Percentiles rank a stretch among this genome's conserved stretches.
Evolutionary conservation across 2,329 filamentous ascomycete genomes (phyloP).

Genomic region (Scedosporium aurantiacum): DNA sequence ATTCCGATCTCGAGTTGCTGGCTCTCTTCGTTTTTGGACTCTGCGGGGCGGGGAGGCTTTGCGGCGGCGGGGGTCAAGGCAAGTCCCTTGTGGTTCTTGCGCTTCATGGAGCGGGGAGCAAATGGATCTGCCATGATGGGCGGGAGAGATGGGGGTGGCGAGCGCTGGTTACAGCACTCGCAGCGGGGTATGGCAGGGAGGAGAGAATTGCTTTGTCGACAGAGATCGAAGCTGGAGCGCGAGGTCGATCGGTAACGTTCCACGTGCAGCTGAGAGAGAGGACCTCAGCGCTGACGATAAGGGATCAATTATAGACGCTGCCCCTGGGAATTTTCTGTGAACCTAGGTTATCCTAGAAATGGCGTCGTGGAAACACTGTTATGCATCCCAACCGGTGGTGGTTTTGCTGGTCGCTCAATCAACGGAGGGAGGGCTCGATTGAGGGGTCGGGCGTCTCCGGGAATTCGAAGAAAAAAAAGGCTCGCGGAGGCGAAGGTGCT

Average conservation of each 20-base stretch:
- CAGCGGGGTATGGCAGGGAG: too few relatives aligned
- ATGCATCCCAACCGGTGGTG: not conserved
- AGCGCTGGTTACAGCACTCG: not conserved
- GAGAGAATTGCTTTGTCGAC: too few relatives aligned
- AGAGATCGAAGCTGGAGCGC: too few relatives aligned
- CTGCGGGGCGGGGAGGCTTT: constrained; percentile 60
- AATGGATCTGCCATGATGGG: constrained; percentile 50
- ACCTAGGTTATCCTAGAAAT: not conserved
- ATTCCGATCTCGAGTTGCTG: constrained; percentile 84
- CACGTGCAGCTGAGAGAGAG: too few relatives aligned
- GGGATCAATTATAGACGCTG: too few relatives aligned
- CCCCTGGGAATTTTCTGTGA: not conserved
- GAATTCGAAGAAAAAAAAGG: not conserved
- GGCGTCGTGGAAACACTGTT: not conserved
- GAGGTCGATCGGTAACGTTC: too few relatives aligned
- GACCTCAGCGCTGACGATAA: too few relatives aligned
- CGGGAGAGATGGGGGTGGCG: not conserved
- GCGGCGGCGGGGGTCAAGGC: constrained; percentile 71
- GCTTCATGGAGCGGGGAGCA: constrained; percentile 77
- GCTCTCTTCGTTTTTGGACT: constrained; percentile 51
- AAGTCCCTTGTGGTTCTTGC: constrained; percentile 97
- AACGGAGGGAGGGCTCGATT: not conserved
- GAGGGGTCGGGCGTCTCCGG: not conserved
- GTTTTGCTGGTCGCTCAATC: not conserved
- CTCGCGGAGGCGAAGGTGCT: not conserved